Evolutionary conservation across 2,329 filamentous ascomycete genomes (phyloP), one percentile per base, ranked within the genome.

Genomic region (Penicillium sp.): DNA sequence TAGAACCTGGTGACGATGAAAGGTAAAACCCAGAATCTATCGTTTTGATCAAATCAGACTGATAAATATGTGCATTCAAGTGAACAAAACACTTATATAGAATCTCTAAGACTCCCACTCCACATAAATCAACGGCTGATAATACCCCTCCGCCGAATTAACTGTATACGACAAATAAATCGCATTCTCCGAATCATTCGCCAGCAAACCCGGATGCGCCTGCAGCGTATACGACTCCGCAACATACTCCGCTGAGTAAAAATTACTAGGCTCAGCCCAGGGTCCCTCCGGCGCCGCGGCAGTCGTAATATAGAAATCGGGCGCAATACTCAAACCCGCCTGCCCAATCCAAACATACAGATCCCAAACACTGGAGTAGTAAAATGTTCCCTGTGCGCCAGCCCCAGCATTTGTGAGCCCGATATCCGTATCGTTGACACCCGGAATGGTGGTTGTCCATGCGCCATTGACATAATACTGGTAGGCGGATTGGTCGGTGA

Each of bases 341-440:
- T 65, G 62, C 1, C 68, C 68, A 38, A 71, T 66, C 68, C 66
- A 71, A 38, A 70, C 60, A 60, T 63, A 69, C 0, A 64, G 61
- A 4, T 61, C n/a, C 60, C 63, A 68, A 40, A 61, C 57, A 11
- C 59, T 51, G 28, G 62, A 66, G 58, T 64, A 68, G 59, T 69
- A 70, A 56, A 63, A 69, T 1, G 65, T 69, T 12, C 66, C 66
- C 47, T 69, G 66, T 18, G 64, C 64, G 14, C 64, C 65, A 12
- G 65, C 64, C 20, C 64, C 63, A 12, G 61, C 65, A 55, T 69
- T 69, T 35, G 62, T 47, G 20, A 68, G 59, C 18, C 58, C 57
- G 12, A 63, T 56, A 5, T 40, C 47, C 3, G 42, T 56, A 20
- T 60, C 55, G 6, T 55, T 52, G 46, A 62, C 40, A 3, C 42